Evolutionary conservation across 768 basidiomycete genomes (phyloP).

Genomic region (Pisolithus marmoratus): DNA sequence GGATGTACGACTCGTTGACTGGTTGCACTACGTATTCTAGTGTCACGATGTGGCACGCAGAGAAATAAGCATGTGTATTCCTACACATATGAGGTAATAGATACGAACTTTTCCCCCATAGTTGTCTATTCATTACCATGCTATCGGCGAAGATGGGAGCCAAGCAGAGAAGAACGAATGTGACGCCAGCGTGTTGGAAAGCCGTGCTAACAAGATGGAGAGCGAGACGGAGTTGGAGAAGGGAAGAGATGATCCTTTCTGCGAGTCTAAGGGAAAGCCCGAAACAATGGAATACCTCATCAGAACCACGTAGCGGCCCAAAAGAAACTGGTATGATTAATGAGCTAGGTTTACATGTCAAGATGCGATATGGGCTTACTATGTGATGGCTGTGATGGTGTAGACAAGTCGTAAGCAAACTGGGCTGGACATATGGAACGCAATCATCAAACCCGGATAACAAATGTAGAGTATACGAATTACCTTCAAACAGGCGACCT

Average conservation of each 20-base stretch:
- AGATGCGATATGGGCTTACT: too few relatives aligned
- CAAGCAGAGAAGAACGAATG: constrained; percentile 17
- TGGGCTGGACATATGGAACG: constrained; percentile 6
- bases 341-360: constrained; percentile 4
- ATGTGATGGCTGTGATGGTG: too few relatives aligned
- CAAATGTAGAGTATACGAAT: background rate
- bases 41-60: background rate
- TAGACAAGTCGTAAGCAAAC: constrained; percentile 14
- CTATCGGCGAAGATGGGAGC: constrained; percentile 4
- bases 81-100: background rate
- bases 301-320: background rate
- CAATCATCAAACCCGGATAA: background rate
- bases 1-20: constrained; percentile 14
- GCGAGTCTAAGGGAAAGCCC: constrained; percentile 6
- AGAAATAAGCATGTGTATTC: background rate
- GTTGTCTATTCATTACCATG: background rate
- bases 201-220: constrained; percentile 10
- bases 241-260: constrained; percentile 10
- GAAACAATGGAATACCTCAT: constrained; percentile 7
- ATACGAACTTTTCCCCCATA: constrained; percentile 19
- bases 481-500: constrained; percentile 17
- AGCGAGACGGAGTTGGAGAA: constrained; percentile 20
- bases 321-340: background rate
- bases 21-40: constrained; percentile 16
- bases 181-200: constrained; percentile 14